Base-by-base conservation (phyloP, 176 grass and related monocot species). In the Puccinellia tenuiflora region DNA sequence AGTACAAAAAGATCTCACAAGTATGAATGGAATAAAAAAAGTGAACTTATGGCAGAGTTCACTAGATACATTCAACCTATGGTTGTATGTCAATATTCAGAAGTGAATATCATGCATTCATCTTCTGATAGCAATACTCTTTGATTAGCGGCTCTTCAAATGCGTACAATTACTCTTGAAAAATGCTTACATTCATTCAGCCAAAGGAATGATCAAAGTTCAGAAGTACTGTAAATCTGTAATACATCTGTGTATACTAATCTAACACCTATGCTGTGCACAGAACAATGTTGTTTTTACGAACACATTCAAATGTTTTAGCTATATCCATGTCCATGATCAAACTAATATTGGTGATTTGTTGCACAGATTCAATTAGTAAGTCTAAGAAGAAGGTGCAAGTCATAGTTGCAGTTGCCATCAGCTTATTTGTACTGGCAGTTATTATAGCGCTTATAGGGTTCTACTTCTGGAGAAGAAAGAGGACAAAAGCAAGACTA, bases 401-500 rank as follows among this genome's bases (percentile, higher is more conserved):
- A 24, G 47, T 57, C 34, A 22, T 67, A 34, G 56, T 75, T 68
- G 78, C 82, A 60, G 5, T 82, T 59, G 48, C 73, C 55, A 54
- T 88, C 66, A 85, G 90, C 50, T 9, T 91, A 18, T 59, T 47
- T 75, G 78, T 14, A 55, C 17, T 79, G 30, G 79, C 39, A 73
- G 29, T 85, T 81, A 15, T 88, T 77, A 10, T 85, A 79, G 48
- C 86, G 28, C 6, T 85, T 20, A 7, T 12, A 68, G 90, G 66
- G 14, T 73, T 88, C 25, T 85, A 33, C 66, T 56, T 83, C 59
- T 88, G 90, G 76, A 88, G 66, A 88, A 81, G 46, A 74, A 88
- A 82, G 45, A 90, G 40, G 53, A 65, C 25, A 9, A 85, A 79
- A 82, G 30, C 48, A 74, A 91, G 73, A 78, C 61, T 18, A 79